Conservation (phyloP, 1,284 basidiomycete species). For the Cryptococcus sp. region DNA sequence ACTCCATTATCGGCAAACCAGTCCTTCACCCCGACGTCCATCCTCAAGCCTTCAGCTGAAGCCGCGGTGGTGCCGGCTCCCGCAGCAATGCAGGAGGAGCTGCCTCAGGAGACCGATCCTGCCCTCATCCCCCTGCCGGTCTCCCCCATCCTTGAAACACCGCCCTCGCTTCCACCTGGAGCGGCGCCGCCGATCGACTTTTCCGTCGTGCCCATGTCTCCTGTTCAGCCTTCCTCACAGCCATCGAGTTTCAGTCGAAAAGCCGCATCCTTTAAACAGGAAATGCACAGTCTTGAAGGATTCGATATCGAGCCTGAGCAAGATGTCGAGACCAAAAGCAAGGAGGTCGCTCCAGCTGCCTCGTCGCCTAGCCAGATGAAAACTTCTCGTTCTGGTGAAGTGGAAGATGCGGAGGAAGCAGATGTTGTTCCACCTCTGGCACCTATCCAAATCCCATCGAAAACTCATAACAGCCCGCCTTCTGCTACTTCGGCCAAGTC, state of each 20-base stretch:
- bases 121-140: constrained; percentile 32
- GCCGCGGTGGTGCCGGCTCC: constrained; percentile 2
- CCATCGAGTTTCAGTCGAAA: constrained; percentile 3
- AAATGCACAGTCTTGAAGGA: constrained; percentile 26
- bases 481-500: background rate
- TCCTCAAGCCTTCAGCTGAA: constrained; percentile 7
- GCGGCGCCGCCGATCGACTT: background rate
- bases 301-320: constrained; percentile 25
- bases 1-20: background rate
- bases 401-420: constrained; percentile 12
- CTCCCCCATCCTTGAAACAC: constrained; percentile 19
- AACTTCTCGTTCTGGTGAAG: constrained; percentile 7
- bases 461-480: background rate
- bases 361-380: too few species aligned
- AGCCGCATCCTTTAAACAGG: constrained; percentile 3
- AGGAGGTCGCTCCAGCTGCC: too few species aligned
- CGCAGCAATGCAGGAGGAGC: constrained; percentile 59
- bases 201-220: background rate
- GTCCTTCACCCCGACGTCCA: background rate
- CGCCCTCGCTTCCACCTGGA: background rate
- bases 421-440: constrained; percentile 18
- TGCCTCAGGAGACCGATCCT: constrained; percentile 56
- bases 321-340: background rate
- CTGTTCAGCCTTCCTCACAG: background rate
- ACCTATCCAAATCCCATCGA: constrained; percentile 22